A percentile compares a stretch with the other conserved stretches of the same genome.
These are phyloP conservation scores for Alternaria sp. DNA, from an alignment of 2,329 filamentous ascomycete species.

Conservation along the genomic window DNA sequence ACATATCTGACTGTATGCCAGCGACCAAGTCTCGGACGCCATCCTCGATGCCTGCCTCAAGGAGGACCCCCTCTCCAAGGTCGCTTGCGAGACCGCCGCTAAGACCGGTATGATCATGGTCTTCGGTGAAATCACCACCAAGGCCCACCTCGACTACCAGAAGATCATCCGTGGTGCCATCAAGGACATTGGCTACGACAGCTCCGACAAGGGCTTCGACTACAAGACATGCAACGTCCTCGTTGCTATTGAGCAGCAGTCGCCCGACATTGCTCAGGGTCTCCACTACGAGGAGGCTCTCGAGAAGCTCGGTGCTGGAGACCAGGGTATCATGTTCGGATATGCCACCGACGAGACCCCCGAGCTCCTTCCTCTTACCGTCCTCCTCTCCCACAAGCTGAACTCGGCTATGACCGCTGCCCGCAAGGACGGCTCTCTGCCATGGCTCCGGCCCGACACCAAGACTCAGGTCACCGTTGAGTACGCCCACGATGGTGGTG, in stretches of 20 bases:
- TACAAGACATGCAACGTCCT: constrained; percentile 99
- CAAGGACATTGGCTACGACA: constrained; percentile 99
- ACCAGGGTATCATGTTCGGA: constrained; percentile 99
- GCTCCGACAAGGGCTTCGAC: constrained; percentile 97
- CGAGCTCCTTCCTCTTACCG: constrained; percentile 92
- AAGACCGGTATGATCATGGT: constrained; percentile 99
- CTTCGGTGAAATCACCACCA: constrained; percentile 87
- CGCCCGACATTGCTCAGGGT: constrained; percentile 97
- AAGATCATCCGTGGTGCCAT: constrained; percentile 92
- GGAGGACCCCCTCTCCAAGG: constrained; percentile 95
- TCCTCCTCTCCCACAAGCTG: constrained; percentile 94
- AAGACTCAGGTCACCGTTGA: constrained; percentile 99
- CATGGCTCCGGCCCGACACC: constrained; percentile 97
- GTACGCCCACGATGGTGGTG: constrained; percentile 96
- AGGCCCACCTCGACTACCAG: constrained; percentile 95
- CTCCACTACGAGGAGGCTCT: constrained; percentile 97
- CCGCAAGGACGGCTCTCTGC: constrained; percentile 83
- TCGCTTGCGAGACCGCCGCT: constrained; percentile 98
- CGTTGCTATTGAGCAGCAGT: constrained; percentile 99
- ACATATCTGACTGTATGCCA: constrained; percentile 44
- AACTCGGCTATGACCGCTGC: constrained; percentile 93
- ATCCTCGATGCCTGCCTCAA: constrained; percentile 96
- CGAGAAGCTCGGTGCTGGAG: constrained; percentile 97
- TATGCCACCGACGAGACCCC: constrained; percentile 99
- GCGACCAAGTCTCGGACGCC: constrained; percentile 97